A percentile compares a stretch with the other conserved stretches of the same genome.
Conservation (phyloP, 441 rosid species). For the Adansonia gregorii region DNA sequence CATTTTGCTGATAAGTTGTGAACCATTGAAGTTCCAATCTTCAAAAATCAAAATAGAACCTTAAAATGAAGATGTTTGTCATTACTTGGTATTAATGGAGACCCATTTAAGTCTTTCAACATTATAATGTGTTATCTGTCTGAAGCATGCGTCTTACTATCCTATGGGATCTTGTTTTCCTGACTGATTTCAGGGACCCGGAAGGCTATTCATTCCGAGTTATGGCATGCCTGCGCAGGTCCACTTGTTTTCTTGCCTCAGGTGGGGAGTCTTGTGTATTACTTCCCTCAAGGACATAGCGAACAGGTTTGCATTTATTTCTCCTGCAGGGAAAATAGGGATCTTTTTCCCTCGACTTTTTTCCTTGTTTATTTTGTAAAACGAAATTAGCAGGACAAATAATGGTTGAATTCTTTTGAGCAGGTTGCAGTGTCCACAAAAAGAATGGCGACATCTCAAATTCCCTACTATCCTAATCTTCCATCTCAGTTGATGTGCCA, state of each 20-base stretch:
- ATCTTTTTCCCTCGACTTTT: not conserved
- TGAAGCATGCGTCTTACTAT: slow-evolving; percentile 16
- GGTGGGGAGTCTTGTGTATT: slow-evolving; percentile 85
- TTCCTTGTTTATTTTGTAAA: not conserved
- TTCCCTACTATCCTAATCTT: slow-evolving; percentile 93
- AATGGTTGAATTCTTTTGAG: slow-evolving; percentile 4
- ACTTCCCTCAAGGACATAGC: slow-evolving; percentile 96
- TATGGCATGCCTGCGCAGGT: slow-evolving; percentile 99
- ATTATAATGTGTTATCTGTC: not conserved
- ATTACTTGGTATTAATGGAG: not conserved
- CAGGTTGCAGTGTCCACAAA: slow-evolving; percentile 93
- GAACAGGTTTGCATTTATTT: slow-evolving; percentile 77
- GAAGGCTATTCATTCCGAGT: slow-evolving; percentile 78
- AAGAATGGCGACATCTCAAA: slow-evolving; percentile 82
- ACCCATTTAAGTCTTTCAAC: not conserved
- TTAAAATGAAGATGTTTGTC: not conserved
- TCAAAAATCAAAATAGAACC: not conserved
- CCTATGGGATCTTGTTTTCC: not conserved
- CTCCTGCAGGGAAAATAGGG: not conserved
- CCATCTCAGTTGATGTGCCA: slow-evolving; percentile 93
- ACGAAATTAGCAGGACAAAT: too few relatives aligned
- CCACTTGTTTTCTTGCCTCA: slow-evolving; percentile 93
- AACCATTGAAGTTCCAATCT: not conserved
- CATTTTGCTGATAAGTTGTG: too few relatives aligned
- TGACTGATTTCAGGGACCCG: slow-evolving; percentile 57